A percentile compares a stretch with the other conserved stretches of the same genome.
Evolutionary conservation across 495 filamentous ascomycete species (phyloP).

Genomic region (Hypoxylon lienhwacheense): DNA sequence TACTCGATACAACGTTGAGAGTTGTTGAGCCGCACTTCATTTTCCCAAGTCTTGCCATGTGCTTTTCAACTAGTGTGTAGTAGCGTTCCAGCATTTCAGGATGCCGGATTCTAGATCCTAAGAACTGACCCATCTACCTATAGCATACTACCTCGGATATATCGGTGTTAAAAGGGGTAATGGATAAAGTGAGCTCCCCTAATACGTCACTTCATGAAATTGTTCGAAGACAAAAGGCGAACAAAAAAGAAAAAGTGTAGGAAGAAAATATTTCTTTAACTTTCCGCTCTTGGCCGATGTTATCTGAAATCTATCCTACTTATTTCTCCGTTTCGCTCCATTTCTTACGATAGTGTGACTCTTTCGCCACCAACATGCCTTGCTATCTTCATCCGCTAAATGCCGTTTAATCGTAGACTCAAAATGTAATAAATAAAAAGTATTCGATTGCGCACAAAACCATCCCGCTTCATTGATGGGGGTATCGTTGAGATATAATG

Average conservation of each 20-base stretch:
- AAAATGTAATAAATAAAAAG: constrained; percentile 5
- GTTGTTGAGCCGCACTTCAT: constrained; percentile 27
- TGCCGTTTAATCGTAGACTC: background rate
- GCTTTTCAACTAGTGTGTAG: background rate
- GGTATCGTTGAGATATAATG: constrained; percentile 40
- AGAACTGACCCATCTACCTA: too few species aligned
- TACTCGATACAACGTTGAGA: constrained; percentile 13
- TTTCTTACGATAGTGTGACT: background rate
- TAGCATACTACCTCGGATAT: background rate
- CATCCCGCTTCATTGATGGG: constrained; percentile 31
- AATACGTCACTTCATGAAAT: too few species aligned
- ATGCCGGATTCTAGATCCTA: too few species aligned
- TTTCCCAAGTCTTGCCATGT: background rate
- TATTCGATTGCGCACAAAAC: constrained; percentile 7
- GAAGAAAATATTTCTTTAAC: too few species aligned
- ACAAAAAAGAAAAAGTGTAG: too few species aligned
- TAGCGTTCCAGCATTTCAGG: too few species aligned
- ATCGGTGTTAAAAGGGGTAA: background rate
- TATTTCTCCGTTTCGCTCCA: too few species aligned
- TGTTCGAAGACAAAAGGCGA: too few species aligned
- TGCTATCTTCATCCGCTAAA: constrained; percentile 3
- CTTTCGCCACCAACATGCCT: background rate
- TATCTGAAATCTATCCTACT: too few species aligned
- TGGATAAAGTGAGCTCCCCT: too few species aligned
- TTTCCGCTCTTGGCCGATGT: too few species aligned